Percentiles rank a stretch among this genome's conserved stretches.
These are phyloP conservation scores for Tetrastigma voinierianum DNA, from an alignment of 164 flowering plant genomes.

Conservation along the genomic window DNA sequence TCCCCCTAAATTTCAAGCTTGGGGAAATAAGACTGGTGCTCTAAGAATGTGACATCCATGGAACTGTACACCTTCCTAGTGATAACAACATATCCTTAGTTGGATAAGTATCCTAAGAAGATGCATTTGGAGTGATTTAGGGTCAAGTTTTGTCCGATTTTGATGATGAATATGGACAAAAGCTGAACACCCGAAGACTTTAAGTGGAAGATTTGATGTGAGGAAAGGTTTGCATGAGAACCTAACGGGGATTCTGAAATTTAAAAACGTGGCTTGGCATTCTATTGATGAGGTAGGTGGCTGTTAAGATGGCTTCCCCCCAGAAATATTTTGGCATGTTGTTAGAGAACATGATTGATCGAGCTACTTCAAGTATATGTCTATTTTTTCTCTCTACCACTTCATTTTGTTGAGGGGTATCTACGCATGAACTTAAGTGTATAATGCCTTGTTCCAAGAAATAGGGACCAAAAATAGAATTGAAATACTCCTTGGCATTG, in stretches of 20 bases:
- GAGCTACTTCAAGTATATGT: too few species aligned
- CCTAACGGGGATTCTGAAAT: too few species aligned
- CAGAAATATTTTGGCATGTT: constrained; percentile 1
- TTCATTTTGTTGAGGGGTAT: too few species aligned
- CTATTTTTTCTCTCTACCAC: too few species aligned
- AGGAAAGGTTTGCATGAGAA: background rate
- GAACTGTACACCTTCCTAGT: background rate
- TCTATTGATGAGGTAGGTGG: background rate
- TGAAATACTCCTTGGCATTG: constrained; percentile 2
- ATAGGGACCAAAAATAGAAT: too few species aligned
- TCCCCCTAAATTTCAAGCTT: background rate
- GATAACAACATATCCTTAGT: background rate
- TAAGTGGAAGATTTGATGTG: too few species aligned
- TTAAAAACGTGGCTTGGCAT: too few species aligned
- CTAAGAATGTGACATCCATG: constrained; percentile 7
- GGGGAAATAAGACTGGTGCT: background rate
- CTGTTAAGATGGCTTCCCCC: background rate
- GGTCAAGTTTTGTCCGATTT: background rate
- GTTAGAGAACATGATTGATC: too few species aligned
- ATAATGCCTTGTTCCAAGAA: too few species aligned
- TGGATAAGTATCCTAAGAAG: background rate
- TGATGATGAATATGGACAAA: background rate
- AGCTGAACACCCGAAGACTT: too few species aligned
- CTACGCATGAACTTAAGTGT: too few species aligned
- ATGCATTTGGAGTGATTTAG: too few species aligned